Evolutionary conservation across 306 rosid genomes (phyloP).

Genomic region (Begonia loranthoides): DNA sequence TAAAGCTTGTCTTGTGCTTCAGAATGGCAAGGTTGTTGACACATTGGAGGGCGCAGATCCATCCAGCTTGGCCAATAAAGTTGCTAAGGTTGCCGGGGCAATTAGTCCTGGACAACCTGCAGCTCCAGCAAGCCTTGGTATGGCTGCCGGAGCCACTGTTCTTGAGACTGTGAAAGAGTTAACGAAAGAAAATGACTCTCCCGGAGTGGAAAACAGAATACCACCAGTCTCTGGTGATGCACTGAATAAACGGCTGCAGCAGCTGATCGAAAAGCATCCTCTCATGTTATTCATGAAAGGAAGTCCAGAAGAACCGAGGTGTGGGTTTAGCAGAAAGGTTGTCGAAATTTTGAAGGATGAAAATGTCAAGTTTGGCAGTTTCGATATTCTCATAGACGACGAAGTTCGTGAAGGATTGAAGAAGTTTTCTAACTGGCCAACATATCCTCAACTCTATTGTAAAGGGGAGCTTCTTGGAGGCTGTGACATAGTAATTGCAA

Average conservation of each 20-base stretch:
- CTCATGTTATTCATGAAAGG: constrained; percentile 88
- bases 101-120: constrained; percentile 64
- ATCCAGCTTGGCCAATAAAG: constrained; percentile 90
- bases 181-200: constrained; percentile 50
- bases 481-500: constrained; percentile 68
- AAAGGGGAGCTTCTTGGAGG: constrained; percentile 95
- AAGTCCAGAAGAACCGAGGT: constrained; percentile 63
- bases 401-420: constrained; percentile 79
- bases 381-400: constrained; percentile 55
- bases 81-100: constrained; percentile 71
- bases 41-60: constrained; percentile 98
- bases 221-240: constrained; percentile 31
- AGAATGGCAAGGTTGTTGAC: constrained; percentile 78
- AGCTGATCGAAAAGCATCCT: constrained; percentile 42
- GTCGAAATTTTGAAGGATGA: constrained; percentile 65
- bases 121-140: constrained; percentile 86
- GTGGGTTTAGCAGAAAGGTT: constrained; percentile 81
- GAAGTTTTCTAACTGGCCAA: constrained; percentile 88
- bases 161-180: constrained; percentile 63
- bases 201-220: constrained; percentile 21
- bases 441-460: constrained; percentile 87
- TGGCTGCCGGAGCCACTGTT: constrained; percentile 67
- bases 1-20: constrained; percentile 14
- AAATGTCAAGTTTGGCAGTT: constrained; percentile 69
- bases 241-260: constrained; percentile 39